Conservation (phyloP, 1,139 yeast species). For the Lodderomyces beijingensis region DNA sequence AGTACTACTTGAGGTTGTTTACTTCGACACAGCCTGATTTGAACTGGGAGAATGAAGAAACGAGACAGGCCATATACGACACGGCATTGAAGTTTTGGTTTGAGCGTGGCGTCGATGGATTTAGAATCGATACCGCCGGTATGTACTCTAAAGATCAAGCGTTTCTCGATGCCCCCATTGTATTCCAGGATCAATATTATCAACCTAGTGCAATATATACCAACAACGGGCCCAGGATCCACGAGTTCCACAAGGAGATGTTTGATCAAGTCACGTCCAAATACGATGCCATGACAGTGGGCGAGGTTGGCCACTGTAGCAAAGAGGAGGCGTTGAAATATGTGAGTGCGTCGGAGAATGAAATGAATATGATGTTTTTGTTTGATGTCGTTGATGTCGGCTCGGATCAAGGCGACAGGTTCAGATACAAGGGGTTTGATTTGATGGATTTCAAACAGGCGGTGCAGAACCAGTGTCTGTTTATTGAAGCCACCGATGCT, state of each 20-base stretch:
- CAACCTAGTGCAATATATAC: constrained; percentile 34
- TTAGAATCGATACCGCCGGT: constrained; percentile 54
- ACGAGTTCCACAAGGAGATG: constrained; percentile 56
- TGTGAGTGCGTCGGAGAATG: constrained; percentile 45
- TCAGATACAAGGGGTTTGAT: constrained; percentile 27
- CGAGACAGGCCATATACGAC: constrained; percentile 48
- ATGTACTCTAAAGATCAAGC: constrained; percentile 47
- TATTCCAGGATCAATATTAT: constrained; percentile 33
- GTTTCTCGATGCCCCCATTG: constrained; percentile 48
- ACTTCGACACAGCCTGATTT: constrained; percentile 54
- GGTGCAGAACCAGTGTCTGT: constrained; percentile 29
- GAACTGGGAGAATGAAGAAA: constrained; percentile 55
- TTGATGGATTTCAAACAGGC: constrained; percentile 43
- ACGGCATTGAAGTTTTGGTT: constrained; percentile 51
- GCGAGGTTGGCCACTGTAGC: constrained; percentile 46
- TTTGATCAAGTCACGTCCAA: constrained; percentile 38
- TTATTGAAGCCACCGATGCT: constrained; percentile 49
- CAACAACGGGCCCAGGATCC: constrained; percentile 50
- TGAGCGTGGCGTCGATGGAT: constrained; percentile 54
- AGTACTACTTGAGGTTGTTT: constrained; percentile 51
- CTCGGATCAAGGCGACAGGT: constrained; percentile 28
- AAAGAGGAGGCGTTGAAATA: constrained; percentile 42
- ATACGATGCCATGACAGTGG: constrained; percentile 55
- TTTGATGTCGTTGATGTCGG: constrained; percentile 47
- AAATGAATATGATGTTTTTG: constrained; percentile 50